Evolutionary conservation across 1,284 basidiomycete genomes (phyloP), one percentile per base, ranked within the genome.

Genomic region (Apiotrichum laibachii): DNA sequence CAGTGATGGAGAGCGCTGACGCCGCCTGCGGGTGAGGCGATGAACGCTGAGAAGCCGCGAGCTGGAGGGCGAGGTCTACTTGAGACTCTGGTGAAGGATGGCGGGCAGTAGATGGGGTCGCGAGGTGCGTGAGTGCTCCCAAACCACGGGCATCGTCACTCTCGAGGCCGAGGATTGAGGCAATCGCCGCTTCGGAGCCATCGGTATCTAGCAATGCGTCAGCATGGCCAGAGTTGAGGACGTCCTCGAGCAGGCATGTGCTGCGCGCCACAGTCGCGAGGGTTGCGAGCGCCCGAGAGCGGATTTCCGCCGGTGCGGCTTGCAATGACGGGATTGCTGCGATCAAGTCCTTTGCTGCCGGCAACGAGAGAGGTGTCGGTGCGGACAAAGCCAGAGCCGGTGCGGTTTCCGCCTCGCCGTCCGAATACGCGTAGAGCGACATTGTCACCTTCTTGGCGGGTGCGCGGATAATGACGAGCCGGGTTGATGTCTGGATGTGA

Each of bases 151-250:
- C 6, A 18, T 43, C 5, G n/a, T n/a, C 42, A 6, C 9, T n/a
- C n/a, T 62, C 44, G n/a, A 58, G 31, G 6, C 56, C 60, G 18
- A 62, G 60, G 18, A 62, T 21, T 1, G 60, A 55, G 5, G 33
- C 34, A 15, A 51, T 19, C 3, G 50, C 49, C 0, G 6, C 40
- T 0, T 48, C 52, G 1, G 49, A 43, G 2, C 18, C 45, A 5
- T 42, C 35, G 12, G 33, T 35, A 2, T 15, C 19, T 6, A 19
- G 5, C 10, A 50, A 19, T 5, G 21, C 48, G 5, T 5, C 11
- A 1, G 12, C 34, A 5, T 34, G 16, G 2, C 16, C 34, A 34
- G 48, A 50, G 0, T 21, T 31, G 13, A 61, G 44, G 15, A 55
- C 22, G 9, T 12, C 16, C 1, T 21, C 45, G n/a, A 62, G 49